phyloP scores from a whole-genome alignment of 768 basidiomycete genomes.

The Glaciozyma antarctica region DNA sequence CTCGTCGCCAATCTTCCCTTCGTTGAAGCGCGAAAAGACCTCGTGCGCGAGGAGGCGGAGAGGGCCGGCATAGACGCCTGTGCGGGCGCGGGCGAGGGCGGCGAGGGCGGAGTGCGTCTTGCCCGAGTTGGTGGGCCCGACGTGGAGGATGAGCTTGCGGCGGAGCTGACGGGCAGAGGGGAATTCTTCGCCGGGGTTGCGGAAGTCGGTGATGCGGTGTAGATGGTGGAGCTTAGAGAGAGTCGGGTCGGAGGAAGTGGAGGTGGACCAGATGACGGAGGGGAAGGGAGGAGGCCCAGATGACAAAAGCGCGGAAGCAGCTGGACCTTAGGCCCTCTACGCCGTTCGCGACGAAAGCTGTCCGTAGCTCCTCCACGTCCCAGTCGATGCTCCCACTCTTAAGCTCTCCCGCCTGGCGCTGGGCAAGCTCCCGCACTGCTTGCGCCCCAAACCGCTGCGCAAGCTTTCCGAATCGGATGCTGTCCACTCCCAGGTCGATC shows the following conservation, averaged over 20 bases:
- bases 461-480: not conserved
- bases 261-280: too few species aligned
- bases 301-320: conserved; percentile 1
- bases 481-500: conserved; percentile 16
- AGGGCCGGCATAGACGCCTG: conserved; percentile 82
- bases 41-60: conserved; percentile 89
- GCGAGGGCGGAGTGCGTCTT: conserved; percentile 91
- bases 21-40: conserved; percentile 82
- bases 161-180: conserved; percentile 51
- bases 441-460: not conserved
- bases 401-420: not conserved
- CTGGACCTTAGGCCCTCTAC: not conserved
- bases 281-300: not conserved
- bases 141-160: conserved; percentile 82
- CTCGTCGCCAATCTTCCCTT: conserved; percentile 71
- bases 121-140: conserved; percentile 94
- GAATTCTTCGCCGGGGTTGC: conserved; percentile 31
- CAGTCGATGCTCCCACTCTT: not conserved
- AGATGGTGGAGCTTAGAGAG: conserved; percentile 24
- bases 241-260: conserved; percentile 2
- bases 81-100: conserved; percentile 63
- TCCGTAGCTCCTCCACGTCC: conserved; percentile 7
- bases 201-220: conserved; percentile 18
- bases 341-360: conserved; percentile 12
- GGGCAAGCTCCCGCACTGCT: not conserved